Evolutionary conservation across 1,139 yeast species (phyloP), one percentile per base, ranked within the genome.

Genomic region (Yamadazyma mexicana): DNA sequence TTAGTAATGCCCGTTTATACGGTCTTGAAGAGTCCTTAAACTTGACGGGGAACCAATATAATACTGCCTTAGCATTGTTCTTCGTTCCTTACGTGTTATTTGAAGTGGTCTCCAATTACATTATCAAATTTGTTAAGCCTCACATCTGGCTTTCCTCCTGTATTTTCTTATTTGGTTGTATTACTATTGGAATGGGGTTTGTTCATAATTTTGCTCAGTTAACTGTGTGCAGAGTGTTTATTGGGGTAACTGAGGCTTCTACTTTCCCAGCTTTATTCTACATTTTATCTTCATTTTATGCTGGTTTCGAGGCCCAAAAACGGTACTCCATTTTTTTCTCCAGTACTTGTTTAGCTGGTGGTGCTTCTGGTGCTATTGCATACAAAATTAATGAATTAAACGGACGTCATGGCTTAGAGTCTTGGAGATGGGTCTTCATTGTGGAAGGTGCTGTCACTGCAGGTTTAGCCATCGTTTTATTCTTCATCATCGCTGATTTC

Each of bases 351-450:
- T 61, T 68, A 39, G 65, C 73, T 9, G 74, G 74, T 48, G 74
- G 70, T 23, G 73, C 69, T 4, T 57, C 65, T 4, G 73, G 73
- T 33, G 69, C 72, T 9, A 67, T 70, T 48, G 75, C 75, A 1
- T 70, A 63, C 39, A 64, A 61, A 40, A 67, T 71, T 37, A 49
- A 64, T 39, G 74, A 64, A 30, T 57, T 71, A 44, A 62, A 69
- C 44, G 69, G 70, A 6, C 57, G 42, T 5, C 61, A 57, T 35
- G 75, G 74, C 3, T 50, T 74, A 28, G 51, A 59, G 14, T 68
- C 84, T n/a, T 84, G 91, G 92, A 72, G 79, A 59, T 84, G 87
- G 85, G 69, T 85, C 44, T 85, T 80, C 58, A 75, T 84, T 47
- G 74, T 85, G 47, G 92, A 85, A 56, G 92, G 92, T 40, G 67